Percentiles rank a stretch among this genome's conserved stretches.
Conservation (phyloP, 1,284 basidiomycete species). For the Fistulinella staudtii region DNA sequence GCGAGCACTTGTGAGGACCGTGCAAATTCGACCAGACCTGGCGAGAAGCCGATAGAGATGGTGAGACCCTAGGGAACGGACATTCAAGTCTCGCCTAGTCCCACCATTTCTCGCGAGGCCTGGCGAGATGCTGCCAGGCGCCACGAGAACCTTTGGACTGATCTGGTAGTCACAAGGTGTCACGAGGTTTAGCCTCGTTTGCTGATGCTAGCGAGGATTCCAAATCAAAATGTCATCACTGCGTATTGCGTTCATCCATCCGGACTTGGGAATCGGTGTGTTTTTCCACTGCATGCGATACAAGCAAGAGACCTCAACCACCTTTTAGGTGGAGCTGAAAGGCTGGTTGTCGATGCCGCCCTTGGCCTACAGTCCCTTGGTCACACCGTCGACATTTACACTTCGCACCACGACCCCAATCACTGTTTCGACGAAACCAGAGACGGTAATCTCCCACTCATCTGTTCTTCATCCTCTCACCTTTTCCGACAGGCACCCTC, state of each 20-base stretch:
- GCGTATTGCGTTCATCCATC: slow-evolving; percentile 86
- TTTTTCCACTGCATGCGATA: background rate
- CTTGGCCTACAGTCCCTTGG: slow-evolving; percentile 82
- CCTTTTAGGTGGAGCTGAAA: slow-evolving; percentile 85
- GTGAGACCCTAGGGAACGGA: too few species aligned
- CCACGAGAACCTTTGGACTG: too few species aligned
- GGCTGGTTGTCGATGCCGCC: slow-evolving; percentile 95
- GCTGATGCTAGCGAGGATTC: too few species aligned
- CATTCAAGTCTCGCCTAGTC: too few species aligned
- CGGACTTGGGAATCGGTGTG: slow-evolving; percentile 91
- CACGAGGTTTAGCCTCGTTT: too few species aligned
- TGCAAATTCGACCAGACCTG: too few species aligned
- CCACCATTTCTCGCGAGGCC: too few species aligned
- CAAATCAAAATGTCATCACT: too few species aligned
- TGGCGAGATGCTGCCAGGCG: too few species aligned
- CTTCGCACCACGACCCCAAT: slow-evolving; percentile 84
- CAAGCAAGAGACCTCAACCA: slow-evolving; percentile 1
- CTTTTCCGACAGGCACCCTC: slow-evolving; percentile 63
- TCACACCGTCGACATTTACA: slow-evolving; percentile 90
- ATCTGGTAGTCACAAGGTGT: too few species aligned
- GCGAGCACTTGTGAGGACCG: too few species aligned
- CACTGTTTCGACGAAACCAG: slow-evolving; percentile 90
- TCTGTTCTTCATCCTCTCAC: slow-evolving; percentile 1
- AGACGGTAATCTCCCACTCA: slow-evolving; percentile 56
- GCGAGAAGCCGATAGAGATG: too few species aligned